Percentiles rank a stretch among this genome's conserved stretches.
phyloP scores from a whole-genome alignment of 2,329 filamentous ascomycete genomes.

The Microcyclospora tardicrescens region DNA sequence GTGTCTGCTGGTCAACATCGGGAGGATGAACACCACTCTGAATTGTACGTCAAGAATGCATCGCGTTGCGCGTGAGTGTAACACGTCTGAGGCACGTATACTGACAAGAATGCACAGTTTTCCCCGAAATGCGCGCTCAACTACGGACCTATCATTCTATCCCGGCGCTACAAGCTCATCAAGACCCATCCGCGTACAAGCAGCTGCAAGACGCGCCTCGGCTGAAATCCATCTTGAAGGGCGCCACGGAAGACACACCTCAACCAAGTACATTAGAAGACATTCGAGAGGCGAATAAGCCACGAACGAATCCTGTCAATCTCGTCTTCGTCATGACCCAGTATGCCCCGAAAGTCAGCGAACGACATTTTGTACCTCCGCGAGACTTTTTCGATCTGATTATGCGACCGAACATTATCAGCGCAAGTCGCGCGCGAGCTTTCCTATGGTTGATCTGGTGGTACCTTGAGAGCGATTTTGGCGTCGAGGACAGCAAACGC shows the following conservation, averaged over 20 bases:
- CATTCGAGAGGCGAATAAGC: conserved; percentile 54
- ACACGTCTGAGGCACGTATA: not conserved
- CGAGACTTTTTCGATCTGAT: conserved; percentile 93
- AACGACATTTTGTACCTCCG: conserved; percentile 73
- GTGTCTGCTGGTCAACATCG: conserved; percentile 90
- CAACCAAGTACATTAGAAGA: conserved; percentile 77
- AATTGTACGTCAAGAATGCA: conserved; percentile 57
- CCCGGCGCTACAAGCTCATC: conserved; percentile 84
- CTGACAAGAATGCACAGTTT: conserved; percentile 49
- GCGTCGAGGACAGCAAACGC: conserved; percentile 69
- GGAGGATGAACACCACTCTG: conserved; percentile 95
- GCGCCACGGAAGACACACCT: conserved; percentile 77
- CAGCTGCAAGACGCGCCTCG: conserved; percentile 93
- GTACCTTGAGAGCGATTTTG: conserved; percentile 93
- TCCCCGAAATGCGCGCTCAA: conserved; percentile 97
- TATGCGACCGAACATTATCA: conserved; percentile 77
- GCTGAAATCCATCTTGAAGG: conserved; percentile 93
- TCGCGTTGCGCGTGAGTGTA: not conserved
- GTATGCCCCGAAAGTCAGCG: conserved; percentile 80
- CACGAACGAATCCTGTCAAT: conserved; percentile 93
- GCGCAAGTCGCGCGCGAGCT: conserved; percentile 67
- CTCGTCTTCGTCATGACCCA: conserved; percentile 90
- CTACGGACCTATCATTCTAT: conserved; percentile 96
- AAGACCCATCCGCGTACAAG: conserved; percentile 93
- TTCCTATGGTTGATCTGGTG: conserved; percentile 99